Evolutionary conservation across 345 rosid genomes (phyloP), one percentile per base, ranked within the genome.

Genomic region (Salix caprea): DNA sequence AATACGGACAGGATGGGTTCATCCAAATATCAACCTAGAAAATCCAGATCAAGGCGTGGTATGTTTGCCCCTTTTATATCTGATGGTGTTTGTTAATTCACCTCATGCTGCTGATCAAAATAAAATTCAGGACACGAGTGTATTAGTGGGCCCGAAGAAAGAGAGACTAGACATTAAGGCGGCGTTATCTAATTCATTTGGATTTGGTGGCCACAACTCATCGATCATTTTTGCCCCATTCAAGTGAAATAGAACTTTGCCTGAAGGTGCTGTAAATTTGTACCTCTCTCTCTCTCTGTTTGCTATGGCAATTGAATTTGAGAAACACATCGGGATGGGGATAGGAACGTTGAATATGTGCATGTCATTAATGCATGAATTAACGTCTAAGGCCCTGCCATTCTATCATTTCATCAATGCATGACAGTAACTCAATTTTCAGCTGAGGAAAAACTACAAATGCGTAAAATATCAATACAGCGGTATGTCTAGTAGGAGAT

Each of bases 181-280:
- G 37, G 98, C 97, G 40, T 81, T 94, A 72, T 94, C 97, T 36
- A 94, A 92, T 77, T 92, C 98, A 14, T 94, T 94, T 66, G 98
- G 97, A 72, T 91, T 92, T 76, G 98, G 98, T 37, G 98, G 97
- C 76, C 98, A 94, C 85, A 94, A 94, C 87, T 92, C 97, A n/a
- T 92, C 97, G 10, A 92, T 94, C 76, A 83, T 94, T 81, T 91
- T 94, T 80, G 91, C 91, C n/a, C 98, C 98, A 19, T 90, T 87
- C 95, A 87, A 92, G 85, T 89, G 79, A 88, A 76, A 24, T 56
- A 65, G 40, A 26, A 30, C 66, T 34, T 34, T 21, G 16, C 39
- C 39, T 23, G 72, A 78, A 71, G 77, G 77, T 73, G 32, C 12
- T 40, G 73, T 36, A 56, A 23, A 71, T 65, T 19, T 24, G 26